phyloP scores from a whole-genome alignment of 1,139 yeast genomes.

The Nadsonia starkeyi-henricii region DNA sequence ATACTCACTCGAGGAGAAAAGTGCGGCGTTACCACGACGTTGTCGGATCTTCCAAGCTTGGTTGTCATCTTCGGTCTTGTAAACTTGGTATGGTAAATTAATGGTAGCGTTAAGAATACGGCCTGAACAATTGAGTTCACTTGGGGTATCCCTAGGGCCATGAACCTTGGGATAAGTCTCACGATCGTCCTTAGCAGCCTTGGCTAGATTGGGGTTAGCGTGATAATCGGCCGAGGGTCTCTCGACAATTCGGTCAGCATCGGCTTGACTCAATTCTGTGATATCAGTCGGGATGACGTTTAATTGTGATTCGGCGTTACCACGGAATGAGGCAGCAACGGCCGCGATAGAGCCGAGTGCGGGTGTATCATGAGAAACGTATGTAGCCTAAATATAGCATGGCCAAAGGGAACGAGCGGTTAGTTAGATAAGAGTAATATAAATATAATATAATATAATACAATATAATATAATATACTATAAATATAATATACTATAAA shows the following conservation, averaged over 20 bases:
- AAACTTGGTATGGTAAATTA: conserved; percentile 4
- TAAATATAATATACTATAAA: no score
- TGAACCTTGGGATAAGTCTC: background rate
- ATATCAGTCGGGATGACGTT: background rate
- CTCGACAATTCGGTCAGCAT: background rate
- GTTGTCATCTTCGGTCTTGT: conserved; percentile 1
- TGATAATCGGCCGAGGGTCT: background rate
- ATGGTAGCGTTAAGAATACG: conserved; percentile 5
- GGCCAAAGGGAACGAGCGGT: background rate
- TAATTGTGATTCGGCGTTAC: background rate
- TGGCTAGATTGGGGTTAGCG: background rate
- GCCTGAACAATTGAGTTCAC: background rate
- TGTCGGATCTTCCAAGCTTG: conserved; percentile 14
- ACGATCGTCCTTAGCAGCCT: background rate
- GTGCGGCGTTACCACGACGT: conserved; percentile 73
- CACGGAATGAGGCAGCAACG: background rate
- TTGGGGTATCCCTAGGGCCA: background rate
- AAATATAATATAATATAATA: no score
- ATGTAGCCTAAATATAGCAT: background rate
- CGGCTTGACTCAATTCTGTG: background rate
- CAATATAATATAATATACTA: no score
- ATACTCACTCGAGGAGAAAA: conserved; percentile 59
- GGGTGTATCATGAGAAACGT: background rate
- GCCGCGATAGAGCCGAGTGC: background rate
- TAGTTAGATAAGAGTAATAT: background rate